Base-by-base conservation (phyloP, 2,329 filamentous ascomycete genomes). In the Colletotrichum falcatum region DNA sequence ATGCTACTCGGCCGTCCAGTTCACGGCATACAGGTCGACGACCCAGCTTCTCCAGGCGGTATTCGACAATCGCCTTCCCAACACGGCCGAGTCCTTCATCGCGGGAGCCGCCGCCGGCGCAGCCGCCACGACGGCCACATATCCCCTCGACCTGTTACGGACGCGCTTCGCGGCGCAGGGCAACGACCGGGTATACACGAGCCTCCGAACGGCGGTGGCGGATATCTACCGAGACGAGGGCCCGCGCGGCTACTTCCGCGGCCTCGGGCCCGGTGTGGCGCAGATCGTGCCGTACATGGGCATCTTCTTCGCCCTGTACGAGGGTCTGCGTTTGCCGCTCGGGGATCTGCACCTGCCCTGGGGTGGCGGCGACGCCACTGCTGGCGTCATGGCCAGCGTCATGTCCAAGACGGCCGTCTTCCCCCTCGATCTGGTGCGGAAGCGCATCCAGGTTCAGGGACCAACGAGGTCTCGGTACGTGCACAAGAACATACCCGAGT, bases 201-300 rank as follows among this genome's bases (percentile, higher is more conserved):
- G 91, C 5, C 85, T 99, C 20, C 75, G 86, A 26, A 83, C 86
- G 20, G 94, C 94, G 2, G 78, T 98, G 8, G 81, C 83, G 54
- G 90, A 94, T 28, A 99, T 99, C 74, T 83, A 85, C 20, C 85
- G 85, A 5, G 87, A 92, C 71, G 96, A 99, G 82, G 96, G 96
- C 0, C 75, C 83, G 0, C 80, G 80, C 5, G 96, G 96, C 0
- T 98, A 97, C 83, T 99, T 97, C 81, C 92, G 94, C 59, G 96
- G 96, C 4, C 84, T 97, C 42, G 88, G 88, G 1, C 95, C 95
- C 1, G 94, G 92, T 0, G 84, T 98, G 28, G 91, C 87, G 33
- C 95, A 98, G 83, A 96, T 98, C 59, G 89, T 97, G 12, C 96
- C 96, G 2, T 97, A 95, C 79, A 99, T 99, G 96, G 96, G 96